Conservation (phyloP, 2,329 filamentous ascomycete species). For the Fusarium ambrosium region DNA sequence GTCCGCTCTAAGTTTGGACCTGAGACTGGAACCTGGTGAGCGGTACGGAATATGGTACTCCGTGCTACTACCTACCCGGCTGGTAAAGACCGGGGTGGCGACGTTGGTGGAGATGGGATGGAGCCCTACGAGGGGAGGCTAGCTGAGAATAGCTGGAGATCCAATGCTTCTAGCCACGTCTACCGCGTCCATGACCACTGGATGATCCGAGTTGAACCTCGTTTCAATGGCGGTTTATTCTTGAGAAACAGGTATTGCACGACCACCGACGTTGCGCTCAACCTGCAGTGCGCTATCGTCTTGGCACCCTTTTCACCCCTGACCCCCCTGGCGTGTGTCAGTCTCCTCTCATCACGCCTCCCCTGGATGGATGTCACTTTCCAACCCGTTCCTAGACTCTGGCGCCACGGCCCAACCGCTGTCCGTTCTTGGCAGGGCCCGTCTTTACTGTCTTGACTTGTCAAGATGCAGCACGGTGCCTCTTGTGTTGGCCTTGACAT, state of each 20-base stretch:
- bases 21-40: not conserved
- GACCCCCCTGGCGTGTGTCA: conserved; percentile 1
- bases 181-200: not conserved
- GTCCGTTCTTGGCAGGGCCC: not conserved
- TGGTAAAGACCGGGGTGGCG: not conserved
- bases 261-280: not conserved
- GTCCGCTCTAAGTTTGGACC: not conserved
- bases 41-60: not conserved
- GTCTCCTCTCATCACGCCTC: not conserved
- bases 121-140: not conserved
- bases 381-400: not conserved
- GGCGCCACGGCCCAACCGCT: not conserved
- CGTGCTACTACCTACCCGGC: not conserved
- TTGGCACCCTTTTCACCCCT: not conserved
- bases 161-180: not conserved
- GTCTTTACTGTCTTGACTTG: not conserved
- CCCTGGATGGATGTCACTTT: not conserved
- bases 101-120: not conserved
- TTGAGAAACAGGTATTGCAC: not conserved
- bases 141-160: not conserved
- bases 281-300: not conserved
- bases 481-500: not conserved
- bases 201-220: not conserved
- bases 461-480: not conserved
- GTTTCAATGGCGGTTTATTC: not conserved